Evolutionary conservation across 805 yeast species (phyloP), one percentile per base, ranked within the genome.

Genomic region (Sungouiella thailandica): DNA sequence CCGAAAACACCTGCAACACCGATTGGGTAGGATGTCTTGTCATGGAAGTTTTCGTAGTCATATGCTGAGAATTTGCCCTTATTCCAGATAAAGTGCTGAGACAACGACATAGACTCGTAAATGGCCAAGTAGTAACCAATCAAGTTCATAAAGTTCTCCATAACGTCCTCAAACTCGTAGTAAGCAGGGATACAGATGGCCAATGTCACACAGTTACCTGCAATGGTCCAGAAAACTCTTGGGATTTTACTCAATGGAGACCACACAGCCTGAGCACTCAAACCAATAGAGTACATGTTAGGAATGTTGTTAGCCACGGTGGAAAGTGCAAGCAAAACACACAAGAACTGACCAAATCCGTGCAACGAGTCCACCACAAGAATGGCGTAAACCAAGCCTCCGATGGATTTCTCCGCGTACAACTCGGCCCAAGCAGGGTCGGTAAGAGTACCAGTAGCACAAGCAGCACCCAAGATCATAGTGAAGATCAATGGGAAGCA

Each of bases 301-400:
- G 96, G 96, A 59, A 88, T 78, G 67, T 87, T 88, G 72, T 86
- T 87, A 45, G 96, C 80, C 37, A 89, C 82, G 20, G 95, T 86
- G 20, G 96, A 85, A 46, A 89, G 63, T 12, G 95, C 86, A 44
- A 89, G 67, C 13, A 89, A 19, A 20, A 89, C 96, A 62, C 89
- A 76, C 61, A 89, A 80, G 71, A 89, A 87, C 59, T 85, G 80
- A 43, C 96, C 96, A 49, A 89, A 86, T 7, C 87, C 89, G 60
- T 84, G 89, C 40, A 87, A 70, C 4, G 95, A 82, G 55, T 88
- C 74, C 44, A 77, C 72, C 34, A 85, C 93, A 40, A 89, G 67
- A 46, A 89, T 73, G 33, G 80, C 82, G 57, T 78, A 87, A 32
- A 85, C 76, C 45, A 89, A 71, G 36, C 96, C 97, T 66, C 97